Evolutionary conservation across 352 stramenopile genomes (phyloP).

Genomic region (Pythium monospermum): DNA sequence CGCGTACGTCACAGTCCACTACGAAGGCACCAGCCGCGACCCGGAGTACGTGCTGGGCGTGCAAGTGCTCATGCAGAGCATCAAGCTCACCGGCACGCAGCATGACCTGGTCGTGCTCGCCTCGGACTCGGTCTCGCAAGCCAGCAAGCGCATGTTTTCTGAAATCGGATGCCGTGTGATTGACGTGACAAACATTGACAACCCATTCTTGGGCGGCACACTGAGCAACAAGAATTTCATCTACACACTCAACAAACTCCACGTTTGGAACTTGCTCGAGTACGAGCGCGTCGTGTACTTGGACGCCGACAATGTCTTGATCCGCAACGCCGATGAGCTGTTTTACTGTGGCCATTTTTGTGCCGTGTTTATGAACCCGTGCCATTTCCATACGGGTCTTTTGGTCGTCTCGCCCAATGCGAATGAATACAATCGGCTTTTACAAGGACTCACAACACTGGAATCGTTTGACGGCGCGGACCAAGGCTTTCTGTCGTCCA

Average conservation of each 20-base stretch:
- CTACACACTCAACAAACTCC: conserved; percentile 89
- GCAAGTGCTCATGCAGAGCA: conserved; percentile 81
- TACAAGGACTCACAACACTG: conserved; percentile 49
- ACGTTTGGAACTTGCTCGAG: conserved; percentile 88
- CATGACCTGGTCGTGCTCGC: conserved; percentile 85
- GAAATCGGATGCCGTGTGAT: conserved; percentile 79
- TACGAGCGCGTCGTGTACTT: conserved; percentile 90
- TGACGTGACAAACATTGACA: conserved; percentile 86
- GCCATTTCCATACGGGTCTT: conserved; percentile 86
- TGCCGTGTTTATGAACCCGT: conserved; percentile 89
- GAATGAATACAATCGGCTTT: conserved; percentile 64
- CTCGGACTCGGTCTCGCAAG: conserved; percentile 76
- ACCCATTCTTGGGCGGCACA: conserved; percentile 74
- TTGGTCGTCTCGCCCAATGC: conserved; percentile 77
- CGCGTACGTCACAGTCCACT: conserved; percentile 84
- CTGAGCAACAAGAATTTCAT: conserved; percentile 86
- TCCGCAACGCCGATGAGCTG: conserved; percentile 86
- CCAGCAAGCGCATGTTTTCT: conserved; percentile 69
- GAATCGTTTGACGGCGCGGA: conserved; percentile 80
- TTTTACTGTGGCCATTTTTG: conserved; percentile 86
- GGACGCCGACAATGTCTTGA: conserved; percentile 88
- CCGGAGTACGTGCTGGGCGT: conserved; percentile 82
- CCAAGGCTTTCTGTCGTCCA: conserved; percentile 83
- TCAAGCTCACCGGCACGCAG: conserved; percentile 76
- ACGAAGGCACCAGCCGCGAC: conserved; percentile 78